Percentiles rank a stretch among this genome's conserved stretches.
Conservation (phyloP, 2,329 filamentous ascomycete species). For the Fusarium decemcellulare region DNA sequence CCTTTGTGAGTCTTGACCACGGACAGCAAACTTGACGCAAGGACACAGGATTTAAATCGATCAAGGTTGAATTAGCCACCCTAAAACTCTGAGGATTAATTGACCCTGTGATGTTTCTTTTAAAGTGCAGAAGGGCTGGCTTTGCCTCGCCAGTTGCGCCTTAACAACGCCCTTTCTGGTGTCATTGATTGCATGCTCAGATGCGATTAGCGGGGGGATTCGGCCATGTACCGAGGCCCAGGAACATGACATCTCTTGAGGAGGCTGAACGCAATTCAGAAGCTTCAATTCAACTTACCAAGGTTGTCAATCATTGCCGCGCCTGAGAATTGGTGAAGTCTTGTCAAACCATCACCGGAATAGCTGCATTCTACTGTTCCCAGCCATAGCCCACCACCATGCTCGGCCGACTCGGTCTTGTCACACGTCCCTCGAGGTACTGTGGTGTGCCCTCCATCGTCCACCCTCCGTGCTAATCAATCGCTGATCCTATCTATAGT, state of each 20-base stretch:
- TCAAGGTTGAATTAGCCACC: not conserved
- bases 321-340: conserved; percentile 6
- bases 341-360: not conserved
- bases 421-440: conserved; percentile 36
- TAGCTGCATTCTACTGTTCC: not conserved
- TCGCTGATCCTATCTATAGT: conserved; percentile 21
- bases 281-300: not conserved
- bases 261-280: not conserved
- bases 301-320: not conserved
- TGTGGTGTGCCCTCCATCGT: not conserved
- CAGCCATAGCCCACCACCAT: conserved; percentile 21
- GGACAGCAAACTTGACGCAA: conserved; percentile 7
- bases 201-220: conserved; percentile 39
- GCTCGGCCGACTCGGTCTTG: conserved; percentile 35
- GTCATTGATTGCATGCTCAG: conserved; percentile 24
- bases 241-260: not conserved
- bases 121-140: too few species aligned
- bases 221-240: conserved; percentile 34
- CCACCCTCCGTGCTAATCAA: conserved; percentile 17
- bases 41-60: not conserved
- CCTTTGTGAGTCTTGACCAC: conserved; percentile 21
- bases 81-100: too few species aligned
- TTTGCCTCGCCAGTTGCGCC: not conserved
- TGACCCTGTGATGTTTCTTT: too few species aligned
- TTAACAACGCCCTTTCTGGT: conserved; percentile 32